Evolutionary conservation across 257 asterid species (phyloP).

Genomic region (Parsonsia alboflavescens): DNA sequence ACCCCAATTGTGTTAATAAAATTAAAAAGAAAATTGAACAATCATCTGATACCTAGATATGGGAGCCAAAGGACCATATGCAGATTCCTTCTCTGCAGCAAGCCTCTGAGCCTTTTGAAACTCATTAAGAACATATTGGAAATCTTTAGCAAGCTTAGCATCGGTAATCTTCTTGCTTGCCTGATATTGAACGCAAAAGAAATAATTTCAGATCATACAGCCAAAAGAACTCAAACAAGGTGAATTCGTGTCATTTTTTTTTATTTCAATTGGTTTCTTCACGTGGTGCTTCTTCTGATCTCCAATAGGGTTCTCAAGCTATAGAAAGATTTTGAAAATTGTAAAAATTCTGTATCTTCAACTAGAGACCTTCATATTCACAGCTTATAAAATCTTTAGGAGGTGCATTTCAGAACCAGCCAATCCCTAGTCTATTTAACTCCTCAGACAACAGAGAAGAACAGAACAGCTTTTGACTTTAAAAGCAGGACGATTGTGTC

Average conservation of each 20-base stretch:
- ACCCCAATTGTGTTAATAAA: neutral
- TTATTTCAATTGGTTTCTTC: neutral
- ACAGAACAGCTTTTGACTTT: neutral
- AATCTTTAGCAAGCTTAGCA: conserved; percentile 57
- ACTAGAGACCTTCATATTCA: neutral
- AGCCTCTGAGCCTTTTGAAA: conserved; percentile 51
- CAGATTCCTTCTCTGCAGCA: conserved; percentile 46
- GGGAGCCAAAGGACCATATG: conserved; percentile 28
- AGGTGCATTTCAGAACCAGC: neutral
- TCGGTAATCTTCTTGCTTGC: conserved; percentile 44
- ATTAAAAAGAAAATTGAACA: neutral
- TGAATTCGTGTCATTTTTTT: neutral
- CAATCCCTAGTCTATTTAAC: neutral
- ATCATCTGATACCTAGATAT: conserved; percentile 27
- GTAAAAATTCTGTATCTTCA: neutral
- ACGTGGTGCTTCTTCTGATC: neutral
- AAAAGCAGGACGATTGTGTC: neutral
- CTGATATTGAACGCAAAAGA: conserved; percentile 18
- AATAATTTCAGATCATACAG: neutral
- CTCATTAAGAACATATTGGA: conserved; percentile 45
- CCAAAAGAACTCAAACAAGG: neutral
- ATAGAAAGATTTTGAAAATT: neutral
- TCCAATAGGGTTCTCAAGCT: neutral
- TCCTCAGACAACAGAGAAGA: neutral
- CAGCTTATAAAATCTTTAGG: neutral